Evolutionary conservation across 2,329 filamentous ascomycete species (phyloP).

Genomic region (Eutypella sp.): DNA sequence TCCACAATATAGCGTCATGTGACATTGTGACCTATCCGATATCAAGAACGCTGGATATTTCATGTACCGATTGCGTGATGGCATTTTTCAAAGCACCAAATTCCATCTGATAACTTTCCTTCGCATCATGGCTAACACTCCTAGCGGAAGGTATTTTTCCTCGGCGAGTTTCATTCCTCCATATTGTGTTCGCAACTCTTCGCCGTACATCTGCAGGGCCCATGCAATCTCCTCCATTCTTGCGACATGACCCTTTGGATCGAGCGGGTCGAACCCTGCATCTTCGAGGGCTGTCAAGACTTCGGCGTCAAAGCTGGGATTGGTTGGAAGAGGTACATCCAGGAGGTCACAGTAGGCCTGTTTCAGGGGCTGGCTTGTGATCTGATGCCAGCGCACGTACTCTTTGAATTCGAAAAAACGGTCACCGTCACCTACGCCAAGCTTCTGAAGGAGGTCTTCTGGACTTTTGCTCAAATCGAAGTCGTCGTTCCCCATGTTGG

Average conservation of each 20-base stretch:
- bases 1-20: too few relatives aligned
- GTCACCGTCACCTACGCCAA: slow-evolving; percentile 9
- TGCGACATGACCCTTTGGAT: slow-evolving; percentile 2
- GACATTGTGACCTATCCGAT: too few relatives aligned
- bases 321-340: slow-evolving; percentile 14
- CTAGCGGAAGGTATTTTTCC: slow-evolving; percentile 32
- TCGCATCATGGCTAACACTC: slow-evolving; percentile 34
- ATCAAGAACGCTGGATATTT: too few relatives aligned
- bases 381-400: slow-evolving; percentile 27
- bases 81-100: slow-evolving; percentile 34
- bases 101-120: slow-evolving; percentile 36
- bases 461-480: not conserved
- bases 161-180: slow-evolving; percentile 35
- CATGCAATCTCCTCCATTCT: slow-evolving; percentile 25
- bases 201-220: slow-evolving; percentile 30
- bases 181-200: slow-evolving; percentile 28
- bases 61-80: too few relatives aligned
- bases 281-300: slow-evolving; percentile 19
- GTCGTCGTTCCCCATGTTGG: too few relatives aligned
- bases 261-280: slow-evolving; percentile 9
- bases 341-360: slow-evolving; percentile 22
- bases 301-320: slow-evolving; percentile 18
- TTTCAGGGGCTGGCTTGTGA: slow-evolving; percentile 9
- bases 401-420: slow-evolving; percentile 32
- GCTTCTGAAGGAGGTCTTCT: not conserved